Percentiles rank a stretch among this genome's conserved stretches.
These are phyloP conservation scores for Chlorella variabilis DNA, from an alignment of 163 green algal species.

Conservation along the genomic window DNA sequence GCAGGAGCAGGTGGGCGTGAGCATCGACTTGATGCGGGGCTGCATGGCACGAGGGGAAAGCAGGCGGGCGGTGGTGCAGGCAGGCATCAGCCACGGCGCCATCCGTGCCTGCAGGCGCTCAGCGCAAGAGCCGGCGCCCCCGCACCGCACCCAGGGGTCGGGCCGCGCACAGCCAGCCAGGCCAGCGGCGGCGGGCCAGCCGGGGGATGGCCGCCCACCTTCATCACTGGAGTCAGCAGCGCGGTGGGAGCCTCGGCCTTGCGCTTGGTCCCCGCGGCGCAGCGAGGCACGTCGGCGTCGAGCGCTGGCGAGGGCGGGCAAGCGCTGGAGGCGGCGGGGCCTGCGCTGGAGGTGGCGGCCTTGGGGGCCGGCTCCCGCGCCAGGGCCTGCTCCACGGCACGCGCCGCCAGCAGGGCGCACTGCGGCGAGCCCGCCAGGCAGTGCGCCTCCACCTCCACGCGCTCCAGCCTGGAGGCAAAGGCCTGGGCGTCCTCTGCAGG, in stretches of 20 bases:
- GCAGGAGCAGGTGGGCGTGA: neutral
- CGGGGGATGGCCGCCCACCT: neutral
- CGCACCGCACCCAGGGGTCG: neutral
- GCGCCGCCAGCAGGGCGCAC: neutral
- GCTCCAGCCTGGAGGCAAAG: neutral
- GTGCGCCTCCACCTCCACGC: neutral
- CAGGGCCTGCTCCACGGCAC: neutral
- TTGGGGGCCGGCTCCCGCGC: neutral
- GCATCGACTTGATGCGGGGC: neutral
- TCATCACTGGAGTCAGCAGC: neutral
- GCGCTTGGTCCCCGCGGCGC: neutral
- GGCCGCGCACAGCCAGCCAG: neutral
- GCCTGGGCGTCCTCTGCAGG: neutral
- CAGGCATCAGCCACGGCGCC: too few relatives aligned
- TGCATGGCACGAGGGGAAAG: neutral
- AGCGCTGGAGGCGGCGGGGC: neutral
- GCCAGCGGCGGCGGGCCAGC: too few relatives aligned
- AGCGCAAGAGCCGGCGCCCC: too few relatives aligned
- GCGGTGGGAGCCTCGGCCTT: neutral
- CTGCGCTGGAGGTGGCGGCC: neutral
- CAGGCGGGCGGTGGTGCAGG: too few relatives aligned
- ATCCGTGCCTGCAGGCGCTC: too few relatives aligned
- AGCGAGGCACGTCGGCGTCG: neutral
- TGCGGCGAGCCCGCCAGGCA: slow-evolving; percentile 4
- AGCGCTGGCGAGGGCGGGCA: neutral